phyloP scores from a whole-genome alignment of 1,284 basidiomycete species.

The Ceratobasidium theobromae region DNA sequence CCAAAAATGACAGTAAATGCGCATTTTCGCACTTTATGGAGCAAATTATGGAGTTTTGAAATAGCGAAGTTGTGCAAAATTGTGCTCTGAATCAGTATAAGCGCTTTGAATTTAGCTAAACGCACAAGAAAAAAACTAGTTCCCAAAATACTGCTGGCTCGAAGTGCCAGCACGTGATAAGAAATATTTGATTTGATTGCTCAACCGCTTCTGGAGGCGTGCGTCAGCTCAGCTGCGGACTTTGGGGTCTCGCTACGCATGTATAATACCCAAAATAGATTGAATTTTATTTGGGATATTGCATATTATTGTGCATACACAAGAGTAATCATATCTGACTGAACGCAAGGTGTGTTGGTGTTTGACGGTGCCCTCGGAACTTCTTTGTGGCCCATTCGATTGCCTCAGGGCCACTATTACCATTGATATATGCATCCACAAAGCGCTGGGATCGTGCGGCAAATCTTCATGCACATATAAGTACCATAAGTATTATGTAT shows the following conservation, averaged over 20 bases:
- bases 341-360: too few relatives aligned
- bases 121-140: neutral
- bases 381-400: conserved; percentile 3
- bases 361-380: conserved; percentile 19
- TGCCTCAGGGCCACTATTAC: neutral
- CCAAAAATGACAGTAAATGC: neutral
- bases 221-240: neutral
- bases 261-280: too few relatives aligned
- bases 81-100: neutral
- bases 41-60: neutral
- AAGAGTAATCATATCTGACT: too few relatives aligned
- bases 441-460: neutral
- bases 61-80: neutral
- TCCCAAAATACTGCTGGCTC: neutral
- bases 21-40: neutral
- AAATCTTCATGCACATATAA: neutral
- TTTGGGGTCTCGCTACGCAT: neutral
- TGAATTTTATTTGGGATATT: too few relatives aligned
- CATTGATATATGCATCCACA: conserved; percentile 7
- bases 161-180: neutral
- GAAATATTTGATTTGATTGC: neutral
- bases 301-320: too few relatives aligned
- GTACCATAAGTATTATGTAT: neutral
- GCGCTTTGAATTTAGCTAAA: neutral
- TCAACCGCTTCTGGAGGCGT: neutral